phyloP scores from a whole-genome alignment of 139 green algal species.

The Chlorella sp. region DNA sequence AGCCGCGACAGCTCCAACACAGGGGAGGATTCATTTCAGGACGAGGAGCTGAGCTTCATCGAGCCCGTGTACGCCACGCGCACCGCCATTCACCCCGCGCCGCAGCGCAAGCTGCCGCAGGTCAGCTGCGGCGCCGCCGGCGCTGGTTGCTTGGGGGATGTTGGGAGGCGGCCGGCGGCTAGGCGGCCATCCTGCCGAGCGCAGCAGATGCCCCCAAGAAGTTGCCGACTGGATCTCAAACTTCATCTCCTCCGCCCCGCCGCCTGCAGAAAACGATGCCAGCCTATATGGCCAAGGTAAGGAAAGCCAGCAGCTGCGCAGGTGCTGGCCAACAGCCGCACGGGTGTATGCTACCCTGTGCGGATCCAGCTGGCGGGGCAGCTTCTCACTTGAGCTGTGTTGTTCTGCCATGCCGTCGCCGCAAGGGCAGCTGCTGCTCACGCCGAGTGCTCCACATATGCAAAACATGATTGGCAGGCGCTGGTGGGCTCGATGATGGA shows the following conservation, averaged over 20 bases:
- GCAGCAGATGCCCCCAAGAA: background rate
- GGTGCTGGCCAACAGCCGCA: background rate
- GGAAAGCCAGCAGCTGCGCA: background rate
- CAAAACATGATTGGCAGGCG: too few relatives aligned
- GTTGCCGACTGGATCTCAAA: background rate
- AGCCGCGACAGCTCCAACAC: too few relatives aligned
- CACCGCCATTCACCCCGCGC: slow-evolving; percentile 1
- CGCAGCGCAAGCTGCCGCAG: background rate
- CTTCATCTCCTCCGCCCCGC: too few relatives aligned
- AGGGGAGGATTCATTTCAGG: background rate
- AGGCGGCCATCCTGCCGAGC: background rate
- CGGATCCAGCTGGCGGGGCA: background rate
- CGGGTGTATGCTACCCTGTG: background rate
- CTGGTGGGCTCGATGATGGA: slow-evolving; percentile 6
- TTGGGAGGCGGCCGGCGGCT: too few relatives aligned
- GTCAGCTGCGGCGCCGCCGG: too few relatives aligned
- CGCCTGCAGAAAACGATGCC: background rate
- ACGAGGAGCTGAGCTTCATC: background rate
- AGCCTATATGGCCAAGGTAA: slow-evolving; percentile 5
- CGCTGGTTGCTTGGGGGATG: background rate
- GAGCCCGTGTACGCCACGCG: slow-evolving; percentile 1
- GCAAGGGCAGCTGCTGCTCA: background rate
- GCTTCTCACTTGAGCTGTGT: too few relatives aligned
- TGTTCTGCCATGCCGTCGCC: too few relatives aligned
- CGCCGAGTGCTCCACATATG: background rate